These are phyloP conservation scores for Spergularia marina DNA, from an alignment of 148 eudicot species.

Conservation along the genomic window DNA sequence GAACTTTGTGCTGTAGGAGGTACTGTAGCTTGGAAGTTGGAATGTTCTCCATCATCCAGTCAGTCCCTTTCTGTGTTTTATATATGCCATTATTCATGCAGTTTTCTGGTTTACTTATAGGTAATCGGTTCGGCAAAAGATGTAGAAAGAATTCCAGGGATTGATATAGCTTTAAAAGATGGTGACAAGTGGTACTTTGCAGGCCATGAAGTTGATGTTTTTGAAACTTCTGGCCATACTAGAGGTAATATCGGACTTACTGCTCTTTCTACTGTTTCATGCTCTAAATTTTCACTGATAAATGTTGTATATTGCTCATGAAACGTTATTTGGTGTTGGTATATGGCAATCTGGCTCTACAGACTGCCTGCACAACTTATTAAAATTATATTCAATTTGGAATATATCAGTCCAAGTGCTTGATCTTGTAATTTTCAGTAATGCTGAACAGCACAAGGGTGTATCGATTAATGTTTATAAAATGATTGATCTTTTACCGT, in stretches of 20 bases:
- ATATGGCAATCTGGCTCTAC: too few species aligned
- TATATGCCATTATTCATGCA: conserved; percentile 5
- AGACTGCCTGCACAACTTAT: too few species aligned
- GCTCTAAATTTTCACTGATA: background rate
- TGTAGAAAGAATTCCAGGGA: conserved; percentile 79
- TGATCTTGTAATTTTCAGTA: too few species aligned
- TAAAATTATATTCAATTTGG: too few species aligned
- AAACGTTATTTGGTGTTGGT: background rate
- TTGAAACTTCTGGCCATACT: conserved; percentile 91
- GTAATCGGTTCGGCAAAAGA: conserved; percentile 75
- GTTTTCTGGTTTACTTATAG: conserved; percentile 33
- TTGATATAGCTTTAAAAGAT: conserved; percentile 71
- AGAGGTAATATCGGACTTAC: conserved; percentile 36
- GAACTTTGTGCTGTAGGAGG: too few species aligned
- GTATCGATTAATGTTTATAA: background rate
- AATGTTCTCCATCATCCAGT: background rate
- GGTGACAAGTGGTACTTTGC: conserved; percentile 97
- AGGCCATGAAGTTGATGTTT: conserved; percentile 78
- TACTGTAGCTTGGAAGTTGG: background rate
- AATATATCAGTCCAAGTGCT: too few species aligned
- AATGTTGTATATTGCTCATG: background rate
- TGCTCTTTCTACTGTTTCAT: background rate
- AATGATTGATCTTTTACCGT: background rate
- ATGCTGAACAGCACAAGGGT: background rate
- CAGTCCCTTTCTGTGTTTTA: background rate